phyloP scores from a whole-genome alignment of 108 stramenopile genomes.

The Pseudonitzschia pungens region DNA sequence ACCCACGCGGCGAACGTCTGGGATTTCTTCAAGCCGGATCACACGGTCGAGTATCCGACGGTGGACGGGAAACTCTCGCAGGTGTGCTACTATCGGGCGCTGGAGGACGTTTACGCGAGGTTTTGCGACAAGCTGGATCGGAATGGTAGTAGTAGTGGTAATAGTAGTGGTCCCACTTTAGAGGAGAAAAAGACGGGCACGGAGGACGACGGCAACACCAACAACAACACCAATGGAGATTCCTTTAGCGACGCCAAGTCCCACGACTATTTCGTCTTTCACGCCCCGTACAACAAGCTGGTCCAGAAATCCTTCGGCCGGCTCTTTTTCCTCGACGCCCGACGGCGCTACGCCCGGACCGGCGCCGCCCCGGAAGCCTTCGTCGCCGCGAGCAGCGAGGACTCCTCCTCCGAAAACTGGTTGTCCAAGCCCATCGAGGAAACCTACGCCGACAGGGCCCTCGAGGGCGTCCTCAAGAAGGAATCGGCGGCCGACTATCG shows the following conservation, averaged over 20 bases:
- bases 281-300: slow-evolving; percentile 98
- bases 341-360: slow-evolving; percentile 36
- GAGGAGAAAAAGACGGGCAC: slow-evolving; percentile 12
- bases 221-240: slow-evolving; percentile 23
- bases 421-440: slow-evolving; percentile 76
- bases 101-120: slow-evolving; percentile 90
- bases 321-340: slow-evolving; percentile 86
- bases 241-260: slow-evolving; percentile 38
- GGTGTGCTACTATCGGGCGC: slow-evolving; percentile 91
- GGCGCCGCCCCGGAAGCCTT: slow-evolving; percentile 33
- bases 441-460: slow-evolving; percentile 77
- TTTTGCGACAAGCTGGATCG: slow-evolving; percentile 67
- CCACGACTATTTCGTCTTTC: slow-evolving; percentile 93
- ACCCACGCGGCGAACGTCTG: slow-evolving; percentile 92
- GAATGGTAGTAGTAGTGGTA: slow-evolving; percentile 6
- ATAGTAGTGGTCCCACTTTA: neutral
- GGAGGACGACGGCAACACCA: neutral
- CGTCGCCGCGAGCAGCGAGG: too few relatives aligned
- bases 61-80: slow-evolving; percentile 94
- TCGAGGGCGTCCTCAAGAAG: slow-evolving; percentile 61
- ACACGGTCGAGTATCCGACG: slow-evolving; percentile 91
- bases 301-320: slow-evolving; percentile 95
- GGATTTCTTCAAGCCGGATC: slow-evolving; percentile 98
- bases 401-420: too few relatives aligned
- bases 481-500: slow-evolving; percentile 54